Evolutionary conservation across 257 asterid species (phyloP), one percentile per base, ranked within the genome.

Genomic region (Solanum piurae): DNA sequence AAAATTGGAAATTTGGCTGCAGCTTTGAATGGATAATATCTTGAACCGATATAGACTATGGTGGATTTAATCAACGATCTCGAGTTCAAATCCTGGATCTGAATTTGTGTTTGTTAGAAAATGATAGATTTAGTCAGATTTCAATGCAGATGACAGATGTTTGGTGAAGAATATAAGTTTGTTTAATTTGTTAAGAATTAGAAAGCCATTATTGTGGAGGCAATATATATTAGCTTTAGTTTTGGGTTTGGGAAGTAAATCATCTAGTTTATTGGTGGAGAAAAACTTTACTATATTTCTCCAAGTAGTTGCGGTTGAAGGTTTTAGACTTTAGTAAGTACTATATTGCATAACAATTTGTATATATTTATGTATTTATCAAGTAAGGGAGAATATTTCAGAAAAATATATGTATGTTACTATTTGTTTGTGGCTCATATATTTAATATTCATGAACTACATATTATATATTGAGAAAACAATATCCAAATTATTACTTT

Each of bases 1-100:
- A 91, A 91, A 83, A 83, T 89, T 5, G 95, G 98, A 11, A 90
- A 93, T 83, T 94, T 95, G 91, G 90, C 95, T 12, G 91, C 92
- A 5, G 93, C 90, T 13, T 83, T 95, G 66, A 89, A 86, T 11
- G 87, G 76, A 46, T 80, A 52, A 46, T 18, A 46, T 18, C 55
- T 0, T 21, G 31, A 72, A 34, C 7, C 0, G n/a, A 18, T 11
- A 33, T 16, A 69, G 0, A 33, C 1, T 0, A 0, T 71, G 77
- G 33, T 66, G 20, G 73, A 29, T 23, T 29, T 13, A 29, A 27
- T 29, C 5, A 68, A 27, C 0, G 11, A 0, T 29, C 0, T 68
- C 1, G 5, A 6, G 3, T 69, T 69, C 3, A 7, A 68, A 3
- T 5, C 1, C 3, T 12, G 0, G 0, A 12, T 25, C 0, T 2